phyloP scores from a whole-genome alignment of 345 rosid species.

The Gynandropsis gynandra region DNA sequence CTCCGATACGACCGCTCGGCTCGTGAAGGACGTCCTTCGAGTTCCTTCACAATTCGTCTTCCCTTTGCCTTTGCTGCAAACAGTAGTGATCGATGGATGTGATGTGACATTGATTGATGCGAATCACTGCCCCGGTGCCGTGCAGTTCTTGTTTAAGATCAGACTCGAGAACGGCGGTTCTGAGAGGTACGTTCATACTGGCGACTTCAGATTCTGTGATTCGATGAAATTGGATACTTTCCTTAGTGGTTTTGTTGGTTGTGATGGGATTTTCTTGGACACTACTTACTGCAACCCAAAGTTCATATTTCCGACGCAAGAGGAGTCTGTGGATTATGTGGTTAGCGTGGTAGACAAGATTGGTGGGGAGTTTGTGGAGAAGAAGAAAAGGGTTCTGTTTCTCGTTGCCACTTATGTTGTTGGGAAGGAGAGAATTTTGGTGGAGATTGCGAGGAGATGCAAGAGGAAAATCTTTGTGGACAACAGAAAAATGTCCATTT shows the following conservation, averaged over 20 bases:
- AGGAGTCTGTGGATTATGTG: conserved; percentile 65
- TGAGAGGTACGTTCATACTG: conserved; percentile 70
- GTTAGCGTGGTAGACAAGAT: conserved; percentile 48
- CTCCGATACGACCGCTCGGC: conserved; percentile 56
- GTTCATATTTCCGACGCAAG: conserved; percentile 62
- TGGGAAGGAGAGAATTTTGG: conserved; percentile 78
- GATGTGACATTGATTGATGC: conserved; percentile 64
- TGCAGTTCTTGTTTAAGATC: conserved; percentile 67
- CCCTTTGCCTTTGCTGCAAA: conserved; percentile 36
- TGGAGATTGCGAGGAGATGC: conserved; percentile 59
- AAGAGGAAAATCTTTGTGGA: conserved; percentile 58
- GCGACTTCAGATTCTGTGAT: conserved; percentile 61
- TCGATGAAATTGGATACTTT: conserved; percentile 45
- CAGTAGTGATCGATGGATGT: conserved; percentile 48
- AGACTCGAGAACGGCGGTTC: conserved; percentile 22
- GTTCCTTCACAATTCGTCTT: conserved; percentile 45
- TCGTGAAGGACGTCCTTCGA: conserved; percentile 47
- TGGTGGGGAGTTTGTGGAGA: conserved; percentile 27
- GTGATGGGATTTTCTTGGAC: conserved; percentile 68
- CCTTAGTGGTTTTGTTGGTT: conserved; percentile 50
- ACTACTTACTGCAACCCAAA: conserved; percentile 85
- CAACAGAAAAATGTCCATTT: conserved; percentile 54
- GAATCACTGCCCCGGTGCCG: conserved; percentile 91
- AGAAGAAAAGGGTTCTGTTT: conserved; percentile 48
- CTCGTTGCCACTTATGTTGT: conserved; percentile 86